A percentile compares a stretch with the other conserved stretches of the same genome.
Evolutionary conservation across 2,329 filamentous ascomycete species (phyloP).

Genomic region (Ascochyta fabae): DNA sequence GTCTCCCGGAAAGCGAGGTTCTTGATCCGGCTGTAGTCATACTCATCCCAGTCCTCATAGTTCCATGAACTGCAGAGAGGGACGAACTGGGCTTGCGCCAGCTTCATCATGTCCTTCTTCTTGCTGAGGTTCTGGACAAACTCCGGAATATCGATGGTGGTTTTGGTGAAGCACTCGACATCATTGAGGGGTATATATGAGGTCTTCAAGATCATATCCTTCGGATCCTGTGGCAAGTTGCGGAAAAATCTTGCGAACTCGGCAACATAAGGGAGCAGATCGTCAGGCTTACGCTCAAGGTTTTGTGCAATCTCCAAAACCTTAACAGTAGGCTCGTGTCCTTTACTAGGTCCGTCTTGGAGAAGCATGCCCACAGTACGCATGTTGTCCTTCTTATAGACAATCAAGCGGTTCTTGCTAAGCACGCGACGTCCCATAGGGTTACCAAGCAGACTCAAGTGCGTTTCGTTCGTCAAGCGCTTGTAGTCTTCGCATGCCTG

Average conservation of each 20-base stretch:
- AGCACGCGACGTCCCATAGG: conserved; percentile 84
- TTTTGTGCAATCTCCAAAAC: conserved; percentile 78
- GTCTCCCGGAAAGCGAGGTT: conserved; percentile 82
- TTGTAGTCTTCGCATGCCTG: conserved; percentile 81
- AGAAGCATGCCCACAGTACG: conserved; percentile 82
- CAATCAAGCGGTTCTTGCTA: conserved; percentile 74
- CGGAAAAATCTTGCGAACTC: conserved; percentile 72
- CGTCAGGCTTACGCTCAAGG: conserved; percentile 76
- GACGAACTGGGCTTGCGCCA: conserved; percentile 72
- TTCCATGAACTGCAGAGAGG: conserved; percentile 77
- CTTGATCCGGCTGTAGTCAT: conserved; percentile 81
- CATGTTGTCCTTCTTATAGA: conserved; percentile 83
- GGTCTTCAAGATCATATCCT: conserved; percentile 71
- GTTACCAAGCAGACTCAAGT: conserved; percentile 77
- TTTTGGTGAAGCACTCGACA: conserved; percentile 83
- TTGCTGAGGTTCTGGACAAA: conserved; percentile 53
- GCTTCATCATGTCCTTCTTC: conserved; percentile 60
- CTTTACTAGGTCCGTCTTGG: conserved; percentile 73
- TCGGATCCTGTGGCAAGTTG: conserved; percentile 69
- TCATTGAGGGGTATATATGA: conserved; percentile 75
- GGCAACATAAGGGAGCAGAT: conserved; percentile 83
- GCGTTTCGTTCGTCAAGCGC: conserved; percentile 79
- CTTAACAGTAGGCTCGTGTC: conserved; percentile 72
- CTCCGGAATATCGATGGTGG: conserved; percentile 61
- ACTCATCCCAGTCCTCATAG: conserved; percentile 78